These are phyloP conservation scores for Cyathus striatus DNA, from an alignment of 768 basidiomycete genomes.

Conservation along the genomic window DNA sequence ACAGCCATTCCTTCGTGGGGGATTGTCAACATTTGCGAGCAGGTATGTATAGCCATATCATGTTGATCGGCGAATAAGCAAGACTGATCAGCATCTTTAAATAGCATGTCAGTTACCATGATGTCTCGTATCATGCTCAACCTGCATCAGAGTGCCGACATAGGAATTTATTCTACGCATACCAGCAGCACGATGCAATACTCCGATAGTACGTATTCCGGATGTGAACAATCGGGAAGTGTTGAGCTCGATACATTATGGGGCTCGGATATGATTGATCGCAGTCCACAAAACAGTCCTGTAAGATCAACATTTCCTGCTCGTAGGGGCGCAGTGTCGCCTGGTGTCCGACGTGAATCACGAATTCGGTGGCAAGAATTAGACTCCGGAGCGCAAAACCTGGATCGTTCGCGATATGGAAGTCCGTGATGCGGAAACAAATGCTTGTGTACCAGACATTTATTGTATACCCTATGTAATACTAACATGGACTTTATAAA, in stretches of 20 bases:
- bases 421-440: too few relatives aligned
- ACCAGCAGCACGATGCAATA: constrained; percentile 15
- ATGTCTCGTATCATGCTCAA: constrained; percentile 56
- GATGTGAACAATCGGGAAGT: not conserved
- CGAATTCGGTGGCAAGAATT: too few relatives aligned
- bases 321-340: too few relatives aligned
- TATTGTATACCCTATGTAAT: too few relatives aligned
- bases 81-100: not conserved
- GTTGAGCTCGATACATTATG: constrained; percentile 23
- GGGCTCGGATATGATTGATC: too few relatives aligned
- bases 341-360: too few relatives aligned
- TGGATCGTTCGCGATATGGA: too few relatives aligned
- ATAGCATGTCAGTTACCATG: constrained; percentile 44
- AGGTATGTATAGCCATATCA: constrained; percentile 29
- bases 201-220: not conserved
- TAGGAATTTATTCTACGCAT: constrained; percentile 24
- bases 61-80: not conserved
- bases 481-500: too few relatives aligned
- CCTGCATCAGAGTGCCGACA: constrained; percentile 35
- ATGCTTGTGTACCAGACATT: too few relatives aligned
- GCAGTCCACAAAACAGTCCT: too few relatives aligned
- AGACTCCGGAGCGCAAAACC: too few relatives aligned
- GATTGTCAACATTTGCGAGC: constrained; percentile 45
- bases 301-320: too few relatives aligned
- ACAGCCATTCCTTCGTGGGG: constrained; percentile 41